These are phyloP conservation scores for Rhizophagus sp. DNA, from an alignment of 192 early-diverging fungal genomes.

Conservation along the genomic window DNA sequence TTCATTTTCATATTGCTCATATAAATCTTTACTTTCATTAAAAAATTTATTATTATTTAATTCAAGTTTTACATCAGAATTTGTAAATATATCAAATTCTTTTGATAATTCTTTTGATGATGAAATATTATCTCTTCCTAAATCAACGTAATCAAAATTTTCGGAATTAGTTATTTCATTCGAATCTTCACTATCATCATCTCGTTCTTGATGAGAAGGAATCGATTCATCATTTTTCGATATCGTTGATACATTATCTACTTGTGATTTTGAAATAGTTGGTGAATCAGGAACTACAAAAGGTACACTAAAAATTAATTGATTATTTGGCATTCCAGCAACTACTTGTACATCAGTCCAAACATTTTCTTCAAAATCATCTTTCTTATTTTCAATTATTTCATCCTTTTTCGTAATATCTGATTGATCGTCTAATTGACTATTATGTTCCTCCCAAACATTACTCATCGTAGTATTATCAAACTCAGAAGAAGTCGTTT, in stretches of 20 bases:
- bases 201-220: background rate
- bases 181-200: background rate
- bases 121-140: background rate
- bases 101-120: background rate
- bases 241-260: background rate
- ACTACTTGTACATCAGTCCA: conserved; percentile 2
- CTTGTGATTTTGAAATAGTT: background rate
- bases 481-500: background rate
- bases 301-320: background rate
- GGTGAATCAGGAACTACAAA: background rate
- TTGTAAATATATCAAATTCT: background rate
- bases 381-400: background rate
- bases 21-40: background rate
- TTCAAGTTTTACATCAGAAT: background rate
- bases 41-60: background rate
- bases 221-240: background rate
- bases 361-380: conserved; percentile 15
- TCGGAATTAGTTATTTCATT: background rate
- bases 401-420: background rate
- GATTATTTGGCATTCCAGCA: background rate
- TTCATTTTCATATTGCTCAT: background rate
- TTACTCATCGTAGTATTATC: background rate
- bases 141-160: background rate
- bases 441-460: background rate
- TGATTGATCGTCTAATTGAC: background rate